Conservation (phyloP, 1,139 yeast species). For the Hansenula sp. region DNA sequence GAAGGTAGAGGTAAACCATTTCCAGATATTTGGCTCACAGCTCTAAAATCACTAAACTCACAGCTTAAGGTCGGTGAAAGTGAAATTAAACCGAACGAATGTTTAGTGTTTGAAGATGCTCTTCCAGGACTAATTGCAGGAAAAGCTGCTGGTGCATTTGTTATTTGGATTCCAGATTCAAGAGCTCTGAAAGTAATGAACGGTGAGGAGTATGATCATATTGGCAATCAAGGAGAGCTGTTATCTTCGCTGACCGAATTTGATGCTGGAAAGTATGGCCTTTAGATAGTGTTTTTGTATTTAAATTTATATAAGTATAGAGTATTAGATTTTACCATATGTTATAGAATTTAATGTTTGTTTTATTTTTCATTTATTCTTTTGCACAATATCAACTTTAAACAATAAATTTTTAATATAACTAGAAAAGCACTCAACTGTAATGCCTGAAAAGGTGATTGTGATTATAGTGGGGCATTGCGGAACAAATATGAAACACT, state of each 20-base stretch:
- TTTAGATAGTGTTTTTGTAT: slow-evolving; percentile 5
- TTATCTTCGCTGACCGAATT: slow-evolving; percentile 50
- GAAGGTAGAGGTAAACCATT: slow-evolving; percentile 86
- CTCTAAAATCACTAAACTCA: slow-evolving; percentile 62
- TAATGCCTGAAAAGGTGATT: no score
- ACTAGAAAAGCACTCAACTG: no score
- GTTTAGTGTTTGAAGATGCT: slow-evolving; percentile 92
- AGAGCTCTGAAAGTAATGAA: slow-evolving; percentile 52
- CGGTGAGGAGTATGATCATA: slow-evolving; percentile 35
- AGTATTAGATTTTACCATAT: no score
- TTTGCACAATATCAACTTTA: no score
- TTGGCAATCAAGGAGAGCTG: slow-evolving; percentile 55
- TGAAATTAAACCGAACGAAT: slow-evolving; percentile 64
- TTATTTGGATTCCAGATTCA: slow-evolving; percentile 89
- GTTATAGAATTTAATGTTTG: no score
- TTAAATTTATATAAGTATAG: no score
- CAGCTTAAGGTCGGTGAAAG: slow-evolving; percentile 23
- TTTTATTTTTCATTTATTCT: no score
- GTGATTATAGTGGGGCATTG: slow-evolving; percentile 57
- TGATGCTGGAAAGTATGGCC: slow-evolving; percentile 46
- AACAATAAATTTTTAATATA: no score
- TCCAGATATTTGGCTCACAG: slow-evolving; percentile 89
- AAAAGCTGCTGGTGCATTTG: slow-evolving; percentile 75
- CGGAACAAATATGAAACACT: slow-evolving; percentile 87
- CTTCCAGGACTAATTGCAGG: slow-evolving; percentile 86